phyloP scores from a whole-genome alignment of 2,329 filamentous ascomycete species.

The Xylaria sp. region DNA sequence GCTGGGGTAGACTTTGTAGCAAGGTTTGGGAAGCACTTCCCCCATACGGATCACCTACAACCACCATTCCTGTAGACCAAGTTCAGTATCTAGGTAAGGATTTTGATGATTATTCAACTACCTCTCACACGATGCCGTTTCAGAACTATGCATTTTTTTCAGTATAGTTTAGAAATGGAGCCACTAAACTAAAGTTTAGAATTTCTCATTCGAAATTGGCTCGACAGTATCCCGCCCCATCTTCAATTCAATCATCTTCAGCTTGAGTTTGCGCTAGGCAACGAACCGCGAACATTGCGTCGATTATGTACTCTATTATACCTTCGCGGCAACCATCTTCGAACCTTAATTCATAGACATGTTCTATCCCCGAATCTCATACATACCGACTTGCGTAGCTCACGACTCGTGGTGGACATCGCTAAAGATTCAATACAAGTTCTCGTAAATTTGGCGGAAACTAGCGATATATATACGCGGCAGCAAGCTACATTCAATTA shows the following conservation, averaged over 20 bases:
- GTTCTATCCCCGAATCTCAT: slow-evolving; percentile 13
- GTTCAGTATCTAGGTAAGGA: slow-evolving; percentile 25
- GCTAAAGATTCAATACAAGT: slow-evolving; percentile 21
- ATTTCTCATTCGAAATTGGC: slow-evolving; percentile 9
- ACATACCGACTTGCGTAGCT: slow-evolving; percentile 5
- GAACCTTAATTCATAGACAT: slow-evolving; percentile 7
- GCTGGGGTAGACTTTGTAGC: slow-evolving; percentile 21
- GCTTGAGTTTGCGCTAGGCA: background rate
- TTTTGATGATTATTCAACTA: background rate
- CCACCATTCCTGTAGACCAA: slow-evolving; percentile 21
- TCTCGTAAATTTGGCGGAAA: slow-evolving; percentile 24
- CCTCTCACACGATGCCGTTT: background rate
- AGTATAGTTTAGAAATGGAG: background rate
- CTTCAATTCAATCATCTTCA: slow-evolving; percentile 11
- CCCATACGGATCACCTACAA: slow-evolving; percentile 19
- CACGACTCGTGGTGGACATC: slow-evolving; percentile 9
- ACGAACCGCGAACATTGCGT: slow-evolving; percentile 4
- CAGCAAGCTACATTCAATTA: slow-evolving; percentile 24
- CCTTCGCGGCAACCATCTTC: slow-evolving; percentile 13
- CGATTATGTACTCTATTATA: slow-evolving; percentile 6
- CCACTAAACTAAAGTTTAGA: background rate
- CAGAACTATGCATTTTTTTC: too few relatives aligned
- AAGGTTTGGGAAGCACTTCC: slow-evolving; percentile 24
- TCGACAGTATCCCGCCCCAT: slow-evolving; percentile 4
- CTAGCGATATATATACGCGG: slow-evolving; percentile 17